Evolutionary conservation across 306 rosid genomes (phyloP).

Genomic region (Boehmeria nivea): DNA sequence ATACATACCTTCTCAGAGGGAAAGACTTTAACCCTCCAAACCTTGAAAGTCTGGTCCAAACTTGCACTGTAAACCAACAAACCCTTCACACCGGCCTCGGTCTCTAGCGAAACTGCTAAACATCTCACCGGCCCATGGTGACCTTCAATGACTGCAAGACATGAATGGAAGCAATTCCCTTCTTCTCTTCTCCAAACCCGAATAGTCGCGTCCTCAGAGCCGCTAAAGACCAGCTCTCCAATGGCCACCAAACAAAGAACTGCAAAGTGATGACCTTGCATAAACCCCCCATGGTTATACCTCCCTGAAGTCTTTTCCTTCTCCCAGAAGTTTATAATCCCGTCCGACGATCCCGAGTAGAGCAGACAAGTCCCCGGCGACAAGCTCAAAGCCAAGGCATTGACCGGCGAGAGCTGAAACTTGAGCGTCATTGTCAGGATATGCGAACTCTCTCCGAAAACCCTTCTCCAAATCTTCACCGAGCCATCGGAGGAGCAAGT

Average conservation of each 20-base stretch:
- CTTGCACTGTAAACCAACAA: conserved; percentile 52
- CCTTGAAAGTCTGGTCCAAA: conserved; percentile 55
- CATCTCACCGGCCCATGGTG: conserved; percentile 51
- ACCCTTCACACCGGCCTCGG: conserved; percentile 30
- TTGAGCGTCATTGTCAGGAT: conserved; percentile 50
- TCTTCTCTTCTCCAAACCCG: conserved; percentile 55
- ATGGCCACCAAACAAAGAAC: conserved; percentile 43
- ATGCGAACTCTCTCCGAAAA: conserved; percentile 49
- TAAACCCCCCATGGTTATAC: conserved; percentile 45
- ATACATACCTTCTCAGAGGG: conserved; percentile 22
- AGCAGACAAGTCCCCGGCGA: conserved; percentile 25
- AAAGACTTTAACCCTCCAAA: conserved; percentile 46
- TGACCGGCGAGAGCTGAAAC: conserved; percentile 39
- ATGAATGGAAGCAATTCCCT: conserved; percentile 41
- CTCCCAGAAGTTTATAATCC: conserved; percentile 50
- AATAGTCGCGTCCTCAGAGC: conserved; percentile 41
- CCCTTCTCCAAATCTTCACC: conserved; percentile 54
- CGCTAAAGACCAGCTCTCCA: conserved; percentile 38
- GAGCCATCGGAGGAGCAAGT: conserved; percentile 56
- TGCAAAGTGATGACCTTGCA: conserved; percentile 50
- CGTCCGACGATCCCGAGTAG: conserved; percentile 47
- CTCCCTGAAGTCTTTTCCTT: conserved; percentile 44
- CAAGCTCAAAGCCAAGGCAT: conserved; percentile 38
- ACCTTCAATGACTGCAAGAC: conserved; percentile 43
- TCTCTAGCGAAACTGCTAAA: conserved; percentile 42